phyloP scores from a whole-genome alignment of 805 yeast genomes.

The Priceomyces carsonii region DNA sequence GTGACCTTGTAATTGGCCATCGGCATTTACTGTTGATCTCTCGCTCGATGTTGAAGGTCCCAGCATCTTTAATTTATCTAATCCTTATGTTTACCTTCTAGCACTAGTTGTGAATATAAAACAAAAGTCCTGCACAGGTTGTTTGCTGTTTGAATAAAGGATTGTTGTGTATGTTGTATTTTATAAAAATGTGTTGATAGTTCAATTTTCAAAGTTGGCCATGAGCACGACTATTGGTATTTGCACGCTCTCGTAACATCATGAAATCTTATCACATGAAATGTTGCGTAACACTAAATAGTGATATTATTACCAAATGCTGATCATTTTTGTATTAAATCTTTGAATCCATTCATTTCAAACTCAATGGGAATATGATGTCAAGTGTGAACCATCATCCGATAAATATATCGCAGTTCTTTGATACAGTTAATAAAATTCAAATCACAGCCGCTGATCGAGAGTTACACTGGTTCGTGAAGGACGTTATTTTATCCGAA shows the following conservation, averaged over 20 bases:
- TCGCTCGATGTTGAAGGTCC: conserved; percentile 33
- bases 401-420: conserved; percentile 3
- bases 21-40: conserved; percentile 21
- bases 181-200: conserved; percentile 10
- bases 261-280: no score
- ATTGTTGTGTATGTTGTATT: conserved; percentile 9
- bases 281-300: no score
- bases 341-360: no score
- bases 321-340: no score
- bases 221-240: conserved; percentile 1
- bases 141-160: conserved; percentile 8
- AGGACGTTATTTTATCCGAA: conserved; percentile 24
- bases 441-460: conserved; percentile 19
- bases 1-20: conserved; percentile 13
- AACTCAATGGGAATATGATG: no score
- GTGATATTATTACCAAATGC: no score
- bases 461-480: conserved; percentile 36
- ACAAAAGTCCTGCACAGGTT: conserved; percentile 27
- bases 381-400: no score
- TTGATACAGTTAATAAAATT: conserved; percentile 4
- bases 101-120: conserved; percentile 17
- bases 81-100: conserved; percentile 6
- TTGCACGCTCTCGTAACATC: conserved; percentile 3
- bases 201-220: neutral
- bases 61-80: conserved; percentile 18